Percentiles rank a stretch among this genome's conserved stretches.
Evolutionary conservation across 108 stramenopile genomes (phyloP).

Genomic region (Nannochloropsis gaditana): DNA sequence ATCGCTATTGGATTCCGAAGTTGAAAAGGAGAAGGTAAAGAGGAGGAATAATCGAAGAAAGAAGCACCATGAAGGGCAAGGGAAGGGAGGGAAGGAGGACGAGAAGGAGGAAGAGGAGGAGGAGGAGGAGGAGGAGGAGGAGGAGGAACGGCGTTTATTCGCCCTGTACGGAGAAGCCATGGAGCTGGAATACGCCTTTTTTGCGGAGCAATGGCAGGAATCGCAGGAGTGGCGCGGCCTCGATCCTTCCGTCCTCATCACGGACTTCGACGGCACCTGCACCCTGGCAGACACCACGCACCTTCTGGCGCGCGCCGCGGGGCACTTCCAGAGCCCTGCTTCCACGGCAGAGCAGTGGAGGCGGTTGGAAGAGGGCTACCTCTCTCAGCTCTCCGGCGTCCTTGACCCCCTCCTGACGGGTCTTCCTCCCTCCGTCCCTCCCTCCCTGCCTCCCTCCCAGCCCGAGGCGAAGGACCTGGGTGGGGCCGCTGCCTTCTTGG

Average conservation of each 20-base stretch:
- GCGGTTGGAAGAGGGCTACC: background rate
- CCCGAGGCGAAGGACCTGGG: background rate
- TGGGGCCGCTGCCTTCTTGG: background rate
- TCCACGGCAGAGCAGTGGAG: background rate
- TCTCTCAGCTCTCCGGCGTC: background rate
- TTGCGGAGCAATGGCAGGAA: background rate
- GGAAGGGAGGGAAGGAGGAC: background rate
- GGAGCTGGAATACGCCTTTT: background rate
- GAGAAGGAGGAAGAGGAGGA: constrained; percentile 7
- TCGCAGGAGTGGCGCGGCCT: background rate
- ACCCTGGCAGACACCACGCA: background rate
- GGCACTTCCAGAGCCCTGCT: background rate
- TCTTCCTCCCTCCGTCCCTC: background rate
- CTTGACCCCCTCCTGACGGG: background rate
- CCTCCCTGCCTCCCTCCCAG: background rate
- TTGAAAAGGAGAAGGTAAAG: background rate
- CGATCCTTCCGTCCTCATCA: background rate
- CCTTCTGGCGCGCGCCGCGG: background rate
- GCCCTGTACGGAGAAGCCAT: background rate
- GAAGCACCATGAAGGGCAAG: background rate
- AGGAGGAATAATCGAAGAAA: background rate
- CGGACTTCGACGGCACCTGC: background rate
- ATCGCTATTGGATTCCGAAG: background rate
- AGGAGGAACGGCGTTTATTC: background rate
- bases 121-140: background rate